These are phyloP conservation scores for Volvox reticuliferus DNA, from an alignment of 139 green algal species.

Conservation along the genomic window DNA sequence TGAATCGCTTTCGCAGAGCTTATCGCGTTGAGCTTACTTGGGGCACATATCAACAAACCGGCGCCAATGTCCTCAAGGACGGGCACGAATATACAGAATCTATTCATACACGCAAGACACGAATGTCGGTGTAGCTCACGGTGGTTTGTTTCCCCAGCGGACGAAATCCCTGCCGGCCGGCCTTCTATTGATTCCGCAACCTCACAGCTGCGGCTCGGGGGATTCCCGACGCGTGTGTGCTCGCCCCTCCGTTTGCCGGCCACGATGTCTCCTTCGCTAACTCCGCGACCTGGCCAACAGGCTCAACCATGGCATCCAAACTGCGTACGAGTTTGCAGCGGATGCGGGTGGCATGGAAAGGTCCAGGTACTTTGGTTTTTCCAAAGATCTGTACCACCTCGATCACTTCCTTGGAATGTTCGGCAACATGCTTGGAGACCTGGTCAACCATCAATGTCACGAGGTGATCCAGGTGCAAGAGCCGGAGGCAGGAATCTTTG, in stretches of 20 bases:
- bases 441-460: slow-evolving; percentile 48
- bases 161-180: too few species aligned
- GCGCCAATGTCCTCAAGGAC: too few species aligned
- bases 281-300: slow-evolving; percentile 36
- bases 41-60: too few species aligned
- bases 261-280: not conserved
- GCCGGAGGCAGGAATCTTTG: not conserved
- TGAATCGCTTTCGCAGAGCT: too few species aligned
- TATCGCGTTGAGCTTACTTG: too few species aligned
- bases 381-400: slow-evolving; percentile 82
- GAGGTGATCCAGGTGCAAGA: not conserved
- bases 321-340: slow-evolving; percentile 83
- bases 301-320: slow-evolving; percentile 79
- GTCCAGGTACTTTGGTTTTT: slow-evolving; percentile 68
- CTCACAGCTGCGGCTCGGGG: too few species aligned
- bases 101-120: too few species aligned
- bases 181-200: too few species aligned
- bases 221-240: too few species aligned
- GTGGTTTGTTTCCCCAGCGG: too few species aligned
- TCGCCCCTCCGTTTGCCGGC: not conserved
- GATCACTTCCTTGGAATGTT: slow-evolving; percentile 82
- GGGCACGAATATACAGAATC: too few species aligned
- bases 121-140: too few species aligned
- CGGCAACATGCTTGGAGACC: slow-evolving; percentile 28
- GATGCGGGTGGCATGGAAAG: slow-evolving; percentile 83